Evolutionary conservation across 2,329 filamentous ascomycete genomes (phyloP), one percentile per base, ranked within the genome.

Genomic region (Coccinonectria pachysandricola): DNA sequence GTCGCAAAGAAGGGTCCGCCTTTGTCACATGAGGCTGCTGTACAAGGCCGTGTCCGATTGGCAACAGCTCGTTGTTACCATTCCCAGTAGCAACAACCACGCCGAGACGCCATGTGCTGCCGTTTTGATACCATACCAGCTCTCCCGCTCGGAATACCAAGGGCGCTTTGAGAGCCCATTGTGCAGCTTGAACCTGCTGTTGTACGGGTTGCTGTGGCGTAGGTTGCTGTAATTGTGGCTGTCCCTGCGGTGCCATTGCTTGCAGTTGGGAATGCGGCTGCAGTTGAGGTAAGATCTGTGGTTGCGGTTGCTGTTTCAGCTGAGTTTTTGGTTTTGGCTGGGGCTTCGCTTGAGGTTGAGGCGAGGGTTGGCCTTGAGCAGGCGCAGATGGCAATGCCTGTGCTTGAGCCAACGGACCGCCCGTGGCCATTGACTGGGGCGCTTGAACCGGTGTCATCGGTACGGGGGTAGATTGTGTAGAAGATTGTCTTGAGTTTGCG

Each of bases 101-200:
- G 5, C 64, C 65, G 1, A 69, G 49, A 17, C 64, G 59, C 61
- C 65, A 68, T 1, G 60, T 58, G 12, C 49, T 54, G 6, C 53
- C 53, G 13, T 62, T 62, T 35, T 60, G 56, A 31, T 56, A 68
- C 65, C 65, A 69, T 5, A 68, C 60, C 10, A 67, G 48, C 35
- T 69, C 65, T 19, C 65, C 65, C 2, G 53, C 46, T 26, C 64
- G 57, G 36, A 66, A 69, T 7, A 68, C 44, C 3, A 52, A 36
- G 10, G 50, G 37, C 31, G 48, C 38, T 31, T 55, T 50, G 18
- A 59, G 34, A 11, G 43, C 39, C 56, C 56, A 59, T 16, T 39
- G 39, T 9, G 27, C 19, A 17, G 37, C 16, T 19, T 28, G 24
- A 20, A 30, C 21, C 13, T 34, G 37, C 10, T 35, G 28, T 6